A percentile compares a stretch with the other conserved stretches of the same genome.
Conservation (phyloP, 2,329 filamentous ascomycete species). For the Lasiodiplodia citricola region DNA sequence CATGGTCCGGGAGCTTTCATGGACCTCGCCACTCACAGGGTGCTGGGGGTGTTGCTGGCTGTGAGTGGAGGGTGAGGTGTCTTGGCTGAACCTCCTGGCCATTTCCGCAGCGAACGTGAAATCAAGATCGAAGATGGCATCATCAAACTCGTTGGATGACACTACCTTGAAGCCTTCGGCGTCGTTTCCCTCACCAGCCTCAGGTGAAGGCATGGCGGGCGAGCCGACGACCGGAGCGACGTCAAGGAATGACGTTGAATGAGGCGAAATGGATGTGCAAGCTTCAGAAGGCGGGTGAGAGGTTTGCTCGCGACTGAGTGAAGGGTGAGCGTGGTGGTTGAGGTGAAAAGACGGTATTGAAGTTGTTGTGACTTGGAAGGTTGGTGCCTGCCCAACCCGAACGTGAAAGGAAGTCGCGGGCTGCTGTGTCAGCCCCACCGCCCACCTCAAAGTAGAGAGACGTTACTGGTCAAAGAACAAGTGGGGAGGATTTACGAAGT, state of each 20-base stretch:
- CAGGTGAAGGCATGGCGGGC: not conserved
- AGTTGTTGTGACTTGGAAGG: not conserved
- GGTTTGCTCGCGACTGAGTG: not conserved
- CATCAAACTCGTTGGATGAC: not conserved
- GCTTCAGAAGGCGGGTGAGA: not conserved
- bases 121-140: not conserved
- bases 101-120: too few species aligned
- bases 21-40: too few species aligned
- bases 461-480: too few species aligned
- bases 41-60: not conserved
- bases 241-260: too few species aligned
- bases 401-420: not conserved
- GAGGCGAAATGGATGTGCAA: too few species aligned
- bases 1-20: not conserved
- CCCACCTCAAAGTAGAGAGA: not conserved
- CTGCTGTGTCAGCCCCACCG: not conserved
- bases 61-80: not conserved
- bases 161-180: not conserved
- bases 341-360: too few species aligned
- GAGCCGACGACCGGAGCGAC: not conserved
- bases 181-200: not conserved
- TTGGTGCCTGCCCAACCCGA: not conserved
- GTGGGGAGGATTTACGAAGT: too few species aligned
- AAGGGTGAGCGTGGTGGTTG: not conserved
- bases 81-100: not conserved